Conservation (phyloP, 1,284 basidiomycete species). For the Moesziomyces aphidis region DNA sequence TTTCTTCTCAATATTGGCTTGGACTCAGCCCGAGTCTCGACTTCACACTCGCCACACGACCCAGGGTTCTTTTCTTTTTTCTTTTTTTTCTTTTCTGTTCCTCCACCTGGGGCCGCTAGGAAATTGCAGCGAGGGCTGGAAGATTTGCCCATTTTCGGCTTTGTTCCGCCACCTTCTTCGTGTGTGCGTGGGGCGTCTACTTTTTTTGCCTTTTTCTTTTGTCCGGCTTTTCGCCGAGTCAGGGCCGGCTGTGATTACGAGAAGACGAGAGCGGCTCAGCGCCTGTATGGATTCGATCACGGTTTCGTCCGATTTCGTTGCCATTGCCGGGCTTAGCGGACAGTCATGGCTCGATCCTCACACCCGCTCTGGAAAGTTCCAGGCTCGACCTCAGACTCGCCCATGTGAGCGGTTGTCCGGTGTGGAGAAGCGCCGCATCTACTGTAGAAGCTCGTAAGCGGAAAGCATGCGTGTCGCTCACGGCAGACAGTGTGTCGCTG, state of each 20-base stretch:
- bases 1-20: too few relatives aligned
- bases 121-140: too few relatives aligned
- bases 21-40: too few relatives aligned
- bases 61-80: not conserved
- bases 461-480: too few relatives aligned
- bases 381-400: not conserved
- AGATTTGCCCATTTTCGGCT: constrained; percentile 8
- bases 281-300: constrained; percentile 24
- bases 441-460: too few relatives aligned
- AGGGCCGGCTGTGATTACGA: not conserved
- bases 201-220: constrained; percentile 13
- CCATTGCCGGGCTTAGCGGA: constrained; percentile 5
- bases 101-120: not conserved
- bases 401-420: too few relatives aligned
- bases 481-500: too few relatives aligned
- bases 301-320: constrained; percentile 28
- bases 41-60: too few relatives aligned
- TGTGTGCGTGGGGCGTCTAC: not conserved
- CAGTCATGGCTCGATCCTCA: not conserved
- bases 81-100: not conserved
- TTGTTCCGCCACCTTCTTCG: constrained; percentile 22
- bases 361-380: constrained; percentile 33
- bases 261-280: not conserved
- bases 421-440: too few relatives aligned
- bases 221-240: constrained; percentile 10